These are phyloP conservation scores for Typha latifolia DNA, from an alignment of 176 grass and related monocot species.

Conservation along the genomic window DNA sequence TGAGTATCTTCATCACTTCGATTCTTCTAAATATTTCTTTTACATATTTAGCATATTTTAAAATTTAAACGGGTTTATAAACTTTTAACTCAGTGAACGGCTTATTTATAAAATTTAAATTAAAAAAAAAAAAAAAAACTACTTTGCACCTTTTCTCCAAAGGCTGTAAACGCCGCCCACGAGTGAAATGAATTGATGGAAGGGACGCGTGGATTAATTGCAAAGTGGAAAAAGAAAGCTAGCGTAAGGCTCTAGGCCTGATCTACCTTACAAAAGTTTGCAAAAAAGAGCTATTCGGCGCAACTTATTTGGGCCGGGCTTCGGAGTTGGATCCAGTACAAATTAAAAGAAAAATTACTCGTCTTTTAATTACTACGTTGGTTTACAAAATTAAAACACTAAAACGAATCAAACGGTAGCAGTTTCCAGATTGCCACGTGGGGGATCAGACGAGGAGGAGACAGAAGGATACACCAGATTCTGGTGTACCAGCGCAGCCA, in stretches of 20 bases:
- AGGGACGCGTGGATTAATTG: not conserved
- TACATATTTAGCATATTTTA: no score
- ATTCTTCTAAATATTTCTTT: no score
- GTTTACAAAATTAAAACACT: not conserved
- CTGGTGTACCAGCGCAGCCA: constrained; percentile 63
- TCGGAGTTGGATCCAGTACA: not conserved
- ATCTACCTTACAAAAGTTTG: no score
- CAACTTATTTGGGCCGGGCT: not conserved
- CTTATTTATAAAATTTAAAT: no score
- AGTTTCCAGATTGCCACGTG: constrained; percentile 19
- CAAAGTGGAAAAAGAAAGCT: no score
- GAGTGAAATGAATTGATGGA: not conserved
- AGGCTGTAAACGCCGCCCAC: not conserved
- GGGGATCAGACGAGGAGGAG: constrained; percentile 11
- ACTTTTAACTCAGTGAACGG: no score
- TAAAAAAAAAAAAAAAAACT: no score
- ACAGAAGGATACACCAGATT: constrained; percentile 28
- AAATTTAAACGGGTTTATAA: no score
- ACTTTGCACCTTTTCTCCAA: not conserved
- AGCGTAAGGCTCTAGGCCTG: no score
- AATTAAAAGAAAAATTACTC: no score
- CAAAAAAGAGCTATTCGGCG: not conserved
- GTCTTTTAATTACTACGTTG: no score
- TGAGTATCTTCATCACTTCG: no score
- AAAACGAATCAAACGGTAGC: constrained; percentile 28